These are phyloP conservation scores for Penicillium subrubescens DNA, from an alignment of 495 filamentous ascomycete species.

Conservation along the genomic window DNA sequence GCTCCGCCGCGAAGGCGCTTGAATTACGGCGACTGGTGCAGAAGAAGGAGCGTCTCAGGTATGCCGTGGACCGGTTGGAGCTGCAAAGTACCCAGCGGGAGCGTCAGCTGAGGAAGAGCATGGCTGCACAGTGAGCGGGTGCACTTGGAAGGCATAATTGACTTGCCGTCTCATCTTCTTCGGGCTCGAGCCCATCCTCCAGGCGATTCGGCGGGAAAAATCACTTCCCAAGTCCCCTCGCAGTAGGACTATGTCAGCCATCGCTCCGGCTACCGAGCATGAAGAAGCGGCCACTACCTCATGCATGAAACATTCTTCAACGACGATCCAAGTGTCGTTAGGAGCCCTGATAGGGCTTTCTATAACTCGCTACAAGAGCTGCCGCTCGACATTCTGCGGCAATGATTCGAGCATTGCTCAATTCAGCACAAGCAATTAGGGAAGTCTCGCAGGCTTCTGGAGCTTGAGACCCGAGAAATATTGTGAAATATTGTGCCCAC, in stretches of 20 bases:
- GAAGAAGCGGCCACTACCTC: neutral
- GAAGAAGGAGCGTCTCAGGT: constrained; percentile 78
- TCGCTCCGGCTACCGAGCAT: neutral
- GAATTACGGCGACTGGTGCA: constrained; percentile 64
- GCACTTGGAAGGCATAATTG: neutral
- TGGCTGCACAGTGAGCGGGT: constrained; percentile 53
- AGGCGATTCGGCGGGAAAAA: neutral
- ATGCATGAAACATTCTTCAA: neutral
- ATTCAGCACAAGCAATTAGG: neutral
- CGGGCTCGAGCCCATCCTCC: neutral
- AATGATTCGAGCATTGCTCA: neutral
- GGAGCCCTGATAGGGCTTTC: neutral
- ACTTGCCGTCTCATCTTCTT: neutral
- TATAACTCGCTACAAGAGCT: neutral
- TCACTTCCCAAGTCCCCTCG: neutral
- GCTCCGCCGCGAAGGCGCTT: constrained; percentile 60
- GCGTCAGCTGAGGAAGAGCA: constrained; percentile 79
- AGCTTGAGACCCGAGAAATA: neutral
- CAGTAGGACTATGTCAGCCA: neutral
- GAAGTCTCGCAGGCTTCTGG: neutral
- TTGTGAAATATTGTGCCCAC: too few relatives aligned
- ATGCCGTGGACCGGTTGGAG: constrained; percentile 72
- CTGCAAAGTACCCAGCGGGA: constrained; percentile 68
- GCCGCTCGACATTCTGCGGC: neutral
- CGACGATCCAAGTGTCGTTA: neutral